phyloP scores from a whole-genome alignment of 2,329 filamentous ascomycete species.

The Penicillium sumatraense region DNA sequence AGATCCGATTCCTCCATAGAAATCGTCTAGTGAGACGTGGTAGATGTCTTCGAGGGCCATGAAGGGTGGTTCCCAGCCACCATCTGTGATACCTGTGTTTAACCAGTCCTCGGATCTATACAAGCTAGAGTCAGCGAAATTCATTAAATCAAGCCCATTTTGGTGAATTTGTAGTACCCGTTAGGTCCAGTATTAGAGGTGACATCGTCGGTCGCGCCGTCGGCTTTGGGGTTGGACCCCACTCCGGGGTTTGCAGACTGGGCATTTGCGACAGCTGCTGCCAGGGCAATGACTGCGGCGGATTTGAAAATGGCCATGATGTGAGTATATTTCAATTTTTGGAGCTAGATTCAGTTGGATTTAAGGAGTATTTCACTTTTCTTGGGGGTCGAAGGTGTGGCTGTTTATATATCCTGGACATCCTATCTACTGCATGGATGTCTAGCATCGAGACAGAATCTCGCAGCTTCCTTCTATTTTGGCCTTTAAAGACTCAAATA shows the following conservation, averaged over 20 bases:
- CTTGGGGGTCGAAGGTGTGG: no score
- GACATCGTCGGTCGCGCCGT: slow-evolving; percentile 15
- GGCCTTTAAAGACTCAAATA: no score
- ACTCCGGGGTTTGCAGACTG: slow-evolving; percentile 17
- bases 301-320: slow-evolving; percentile 11
- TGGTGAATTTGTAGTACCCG: slow-evolving; percentile 3
- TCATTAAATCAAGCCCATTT: background rate
- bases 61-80: slow-evolving; percentile 41
- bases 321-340: background rate
- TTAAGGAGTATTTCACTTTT: no score
- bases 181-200: slow-evolving; percentile 16
- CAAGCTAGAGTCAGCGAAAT: background rate
- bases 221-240: slow-evolving; percentile 17
- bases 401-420: no score
- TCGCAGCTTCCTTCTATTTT: background rate
- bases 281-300: slow-evolving; percentile 2
- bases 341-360: background rate
- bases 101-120: slow-evolving; percentile 22
- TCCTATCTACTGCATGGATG: no score
- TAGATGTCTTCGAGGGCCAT: slow-evolving; percentile 26
- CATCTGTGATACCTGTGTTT: slow-evolving; percentile 15
- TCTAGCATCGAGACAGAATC: no score
- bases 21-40: slow-evolving; percentile 21
- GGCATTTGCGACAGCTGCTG: slow-evolving; percentile 2
- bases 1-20: slow-evolving; percentile 21